Evolutionary conservation across 164 flowering plant genomes (phyloP), one percentile per base, ranked within the genome.

Genomic region (Umbilicus rupestris): DNA sequence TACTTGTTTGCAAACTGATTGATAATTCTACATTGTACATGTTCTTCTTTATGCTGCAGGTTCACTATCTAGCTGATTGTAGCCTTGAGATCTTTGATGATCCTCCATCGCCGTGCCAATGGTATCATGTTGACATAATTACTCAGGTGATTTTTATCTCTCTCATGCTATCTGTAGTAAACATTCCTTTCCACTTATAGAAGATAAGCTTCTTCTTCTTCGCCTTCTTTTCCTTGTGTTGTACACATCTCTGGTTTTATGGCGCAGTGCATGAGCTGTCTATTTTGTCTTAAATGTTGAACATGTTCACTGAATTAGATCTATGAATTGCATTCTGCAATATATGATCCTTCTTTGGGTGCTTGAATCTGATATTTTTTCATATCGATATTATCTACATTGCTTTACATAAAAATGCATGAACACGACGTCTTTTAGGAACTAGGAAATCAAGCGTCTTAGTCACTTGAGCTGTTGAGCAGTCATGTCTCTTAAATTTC

Each of bases 71-170:
- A 31, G 87, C 82, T 74, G 97, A 94, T 68, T 79, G 78, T 73
- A 91, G 96, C 75, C 83, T 89, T 74, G 99, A 94, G 78, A 84
- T 94, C 73, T 77, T 86, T 49, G 97, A 94, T 66, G 98, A 94
- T 75, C 97, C 99, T 46, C 74, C 84, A 66, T 81, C 84, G n/a
- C 47, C 70, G 71, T 62, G 99, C 99, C 59, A 0, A 87, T 63
- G 90, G 91, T 97, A 97, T 87, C 80, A 28, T 66, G n/a, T 11
- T 62, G n/a, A 45, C 62, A 47, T 28, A 31, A n/a, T 24, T 7
- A 31, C 5, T 11, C 15, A 2, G 12, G 2, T 55, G 60, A 28
- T 55, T 26, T 55, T 28, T 55, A 3, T 55, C 28, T 28, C 29
- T 7, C 33, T 2, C 33, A 7, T 55, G 60, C 33, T 28, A 19